Conservation (phyloP, 2,329 filamentous ascomycete genomes). For the Hawksworthiomyces lignivorus region DNA sequence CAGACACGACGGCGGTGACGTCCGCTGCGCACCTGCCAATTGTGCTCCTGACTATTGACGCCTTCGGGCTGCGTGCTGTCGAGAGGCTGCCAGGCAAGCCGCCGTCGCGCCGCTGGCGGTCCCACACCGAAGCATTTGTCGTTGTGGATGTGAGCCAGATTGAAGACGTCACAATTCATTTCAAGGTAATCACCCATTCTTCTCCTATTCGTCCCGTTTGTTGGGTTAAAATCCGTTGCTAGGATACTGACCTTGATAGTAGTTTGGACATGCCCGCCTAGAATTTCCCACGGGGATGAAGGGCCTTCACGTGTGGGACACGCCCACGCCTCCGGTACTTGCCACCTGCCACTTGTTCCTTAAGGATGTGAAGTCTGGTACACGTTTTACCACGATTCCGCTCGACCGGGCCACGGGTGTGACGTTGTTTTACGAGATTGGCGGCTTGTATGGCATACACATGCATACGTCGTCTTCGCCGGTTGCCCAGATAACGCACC, state of each 20-base stretch:
- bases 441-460: neutral
- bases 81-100: neutral
- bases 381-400: neutral
- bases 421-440: neutral
- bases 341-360: neutral
- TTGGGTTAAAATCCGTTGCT: neutral
- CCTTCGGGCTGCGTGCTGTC: neutral
- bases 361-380: neutral
- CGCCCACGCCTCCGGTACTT: neutral
- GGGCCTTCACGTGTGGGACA: constrained; percentile 2
- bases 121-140: neutral
- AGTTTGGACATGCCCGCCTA: constrained; percentile 1
- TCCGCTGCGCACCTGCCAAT: neutral
- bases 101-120: neutral
- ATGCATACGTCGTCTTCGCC: neutral
- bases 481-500: neutral
- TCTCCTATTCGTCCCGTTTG: no score
- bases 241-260: neutral
- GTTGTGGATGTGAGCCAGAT: neutral
- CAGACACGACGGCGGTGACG: no score
- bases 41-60: neutral
- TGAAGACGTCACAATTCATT: neutral
- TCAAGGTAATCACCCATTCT: neutral
- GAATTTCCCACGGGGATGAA: neutral
- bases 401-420: neutral